Conservation (phyloP, 371 early-diverging fungal genomes). For the Syncephalastrum racemosum region DNA sequence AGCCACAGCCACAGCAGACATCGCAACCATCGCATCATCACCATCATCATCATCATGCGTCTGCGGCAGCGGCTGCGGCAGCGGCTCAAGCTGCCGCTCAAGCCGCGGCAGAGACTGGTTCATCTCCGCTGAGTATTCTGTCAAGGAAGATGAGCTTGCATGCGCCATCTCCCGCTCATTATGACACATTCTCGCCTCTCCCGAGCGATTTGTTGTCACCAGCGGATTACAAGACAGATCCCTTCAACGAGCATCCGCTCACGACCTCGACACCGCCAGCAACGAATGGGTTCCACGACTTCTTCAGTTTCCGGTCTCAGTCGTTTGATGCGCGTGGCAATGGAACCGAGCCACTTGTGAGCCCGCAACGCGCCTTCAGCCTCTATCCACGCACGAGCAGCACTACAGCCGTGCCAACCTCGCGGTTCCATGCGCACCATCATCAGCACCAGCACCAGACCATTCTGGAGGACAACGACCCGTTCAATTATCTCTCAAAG, state of each 20-base stretch:
- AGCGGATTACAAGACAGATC: slow-evolving; percentile 56
- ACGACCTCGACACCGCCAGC: slow-evolving; percentile 29
- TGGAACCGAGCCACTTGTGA: slow-evolving; percentile 7
- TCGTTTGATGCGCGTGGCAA: slow-evolving; percentile 34
- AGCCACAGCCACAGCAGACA: slow-evolving; percentile 16
- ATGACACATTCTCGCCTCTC: slow-evolving; percentile 49
- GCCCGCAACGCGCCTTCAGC: slow-evolving; percentile 27
- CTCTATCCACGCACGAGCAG: slow-evolving; percentile 14
- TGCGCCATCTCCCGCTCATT: slow-evolving; percentile 11
- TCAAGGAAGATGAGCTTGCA: slow-evolving; percentile 24
- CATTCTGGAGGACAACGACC: slow-evolving; percentile 78
- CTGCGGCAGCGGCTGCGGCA: slow-evolving; percentile 11
- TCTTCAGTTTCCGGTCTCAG: slow-evolving; percentile 31
- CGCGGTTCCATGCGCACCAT: too few relatives aligned
- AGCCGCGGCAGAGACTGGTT: slow-evolving; percentile 9
- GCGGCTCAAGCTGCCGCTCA: slow-evolving; percentile 5
- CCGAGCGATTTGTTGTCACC: slow-evolving; percentile 65
- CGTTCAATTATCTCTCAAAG: slow-evolving; percentile 89
- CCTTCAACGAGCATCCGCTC: slow-evolving; percentile 47
- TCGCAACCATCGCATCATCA: background rate
- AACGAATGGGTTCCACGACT: slow-evolving; percentile 27
- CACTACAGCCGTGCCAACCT: slow-evolving; percentile 7
- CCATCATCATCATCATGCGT: background rate
- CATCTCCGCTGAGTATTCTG: slow-evolving; percentile 23
- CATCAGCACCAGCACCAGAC: background rate